Evolutionary conservation across 2,329 filamentous ascomycete species (phyloP), one percentile per base, ranked within the genome.

Genomic region (Ophiobolus disseminans): DNA sequence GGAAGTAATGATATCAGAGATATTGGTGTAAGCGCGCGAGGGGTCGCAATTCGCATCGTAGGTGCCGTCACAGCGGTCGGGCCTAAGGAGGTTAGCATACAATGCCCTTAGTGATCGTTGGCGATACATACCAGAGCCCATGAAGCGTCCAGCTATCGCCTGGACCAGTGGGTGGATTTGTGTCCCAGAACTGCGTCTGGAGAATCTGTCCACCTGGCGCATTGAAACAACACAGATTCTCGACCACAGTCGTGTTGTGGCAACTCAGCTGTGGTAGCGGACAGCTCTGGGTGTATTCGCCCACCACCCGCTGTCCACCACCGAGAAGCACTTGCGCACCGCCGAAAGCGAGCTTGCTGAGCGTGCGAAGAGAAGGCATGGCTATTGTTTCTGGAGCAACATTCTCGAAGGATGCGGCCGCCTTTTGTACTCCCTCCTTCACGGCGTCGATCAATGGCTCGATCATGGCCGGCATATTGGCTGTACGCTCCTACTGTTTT

Each of bases 151-250:
- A 92, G 5, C 83, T 86, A 65, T 90, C 82, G 40, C 72, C 73
- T 2, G 88, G 87, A 0, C 89, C 87, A 3, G 84, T 81, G 1
- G 80, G 75, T 1, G 87, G 87, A 48, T 81, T 68, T 0, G 84
- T 82, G 64, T 91, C 88, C 88, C 88, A 91, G 74, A 91, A 91
- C 62, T 91, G 88, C 2, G 89, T 91, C 70, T 85, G 83, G 4
- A 91, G 78, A 35, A 91, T 74, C 53, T 89, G 82, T 6, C 89
- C 89, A 3, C 87, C 85, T 0, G 88, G 88, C 17, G 83, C 79
- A 63, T 88, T 88, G 76, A 90, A 88, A 73, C 89, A 91, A 76
- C 89, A 91, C 5, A 85, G 81, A 63, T 91, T 79, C 40, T 78
- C 69, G n/a, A 83, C 80, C 6, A 74, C 72, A 3, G 84, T 84